Conservation (phyloP, 768 basidiomycete species). For the Phlebiopsis gigantea region DNA sequence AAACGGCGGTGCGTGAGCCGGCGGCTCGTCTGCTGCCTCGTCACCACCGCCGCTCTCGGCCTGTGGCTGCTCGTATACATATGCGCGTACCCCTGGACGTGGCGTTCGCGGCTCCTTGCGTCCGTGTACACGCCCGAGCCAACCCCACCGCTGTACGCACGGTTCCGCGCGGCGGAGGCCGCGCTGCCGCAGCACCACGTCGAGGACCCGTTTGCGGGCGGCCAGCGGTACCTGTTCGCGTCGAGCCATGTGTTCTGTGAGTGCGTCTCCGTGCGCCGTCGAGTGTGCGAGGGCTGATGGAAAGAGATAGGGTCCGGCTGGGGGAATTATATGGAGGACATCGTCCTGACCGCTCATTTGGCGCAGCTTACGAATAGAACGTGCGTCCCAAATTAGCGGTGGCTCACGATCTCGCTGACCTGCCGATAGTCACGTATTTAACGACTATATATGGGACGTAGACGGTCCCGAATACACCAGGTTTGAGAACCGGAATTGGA, state of each 20-base stretch:
- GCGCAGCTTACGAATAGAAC: slow-evolving; percentile 41
- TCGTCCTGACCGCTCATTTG: slow-evolving; percentile 46
- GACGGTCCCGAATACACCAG: slow-evolving; percentile 37
- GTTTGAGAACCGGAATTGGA: slow-evolving; percentile 45
- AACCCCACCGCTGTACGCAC: slow-evolving; percentile 40
- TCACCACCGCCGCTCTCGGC: background rate
- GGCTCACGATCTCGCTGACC: background rate
- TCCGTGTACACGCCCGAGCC: slow-evolving; percentile 11
- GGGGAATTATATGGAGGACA: slow-evolving; percentile 46
- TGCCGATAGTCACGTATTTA: slow-evolving; percentile 39
- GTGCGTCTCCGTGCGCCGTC: slow-evolving; percentile 5
- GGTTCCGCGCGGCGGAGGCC: slow-evolving; percentile 39
- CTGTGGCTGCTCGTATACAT: background rate
- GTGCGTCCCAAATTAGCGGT: slow-evolving; percentile 29
- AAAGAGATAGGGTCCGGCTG: slow-evolving; percentile 30
- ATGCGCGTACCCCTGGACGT: background rate
- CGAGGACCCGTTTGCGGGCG: slow-evolving; percentile 35
- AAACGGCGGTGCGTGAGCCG: background rate
- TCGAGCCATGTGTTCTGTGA: slow-evolving; percentile 42
- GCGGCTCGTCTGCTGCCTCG: background rate
- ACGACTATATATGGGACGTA: slow-evolving; percentile 53
- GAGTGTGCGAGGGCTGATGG: background rate
- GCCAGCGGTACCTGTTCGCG: slow-evolving; percentile 40
- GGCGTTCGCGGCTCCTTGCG: slow-evolving; percentile 1
- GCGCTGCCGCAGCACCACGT: slow-evolving; percentile 41